These are phyloP conservation scores for Pinus tabuliformis DNA, from an alignment of 75 land plant species.

Conservation along the genomic window DNA sequence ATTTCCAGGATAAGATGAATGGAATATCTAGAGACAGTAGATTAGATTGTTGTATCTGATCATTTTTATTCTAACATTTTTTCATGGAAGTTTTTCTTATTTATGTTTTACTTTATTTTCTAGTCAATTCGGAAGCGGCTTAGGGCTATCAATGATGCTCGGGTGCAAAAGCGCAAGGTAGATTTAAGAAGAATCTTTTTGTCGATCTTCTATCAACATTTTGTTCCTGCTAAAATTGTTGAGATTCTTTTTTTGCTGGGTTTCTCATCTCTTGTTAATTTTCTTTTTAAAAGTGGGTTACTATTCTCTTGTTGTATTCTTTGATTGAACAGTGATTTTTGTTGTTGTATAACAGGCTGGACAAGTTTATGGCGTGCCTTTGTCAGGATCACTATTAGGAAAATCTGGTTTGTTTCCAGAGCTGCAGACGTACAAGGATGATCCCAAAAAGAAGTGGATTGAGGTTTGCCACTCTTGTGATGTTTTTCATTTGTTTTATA, in stretches of 20 bases:
- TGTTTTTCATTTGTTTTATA: not conserved
- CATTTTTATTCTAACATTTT: not conserved
- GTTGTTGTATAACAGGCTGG: constrained; percentile 66
- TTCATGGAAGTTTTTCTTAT: not conserved
- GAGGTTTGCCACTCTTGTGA: constrained; percentile 52
- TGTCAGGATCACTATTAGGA: constrained; percentile 65
- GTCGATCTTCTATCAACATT: not conserved
- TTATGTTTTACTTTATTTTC: constrained; percentile 13
- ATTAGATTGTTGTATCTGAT: not conserved
- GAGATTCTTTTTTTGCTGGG: not conserved
- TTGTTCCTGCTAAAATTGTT: not conserved
- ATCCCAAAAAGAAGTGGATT: constrained; percentile 89
- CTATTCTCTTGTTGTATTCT: not conserved
- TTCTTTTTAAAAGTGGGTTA: not conserved
- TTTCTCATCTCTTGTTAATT: not conserved
- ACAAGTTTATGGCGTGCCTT: constrained; percentile 94
- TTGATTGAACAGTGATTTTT: constrained; percentile 1
- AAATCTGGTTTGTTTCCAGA: constrained; percentile 90
- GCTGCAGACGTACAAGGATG: constrained; percentile 75
- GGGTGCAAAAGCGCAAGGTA: constrained; percentile 94
- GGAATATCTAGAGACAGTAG: not conserved
- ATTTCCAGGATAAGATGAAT: not conserved
- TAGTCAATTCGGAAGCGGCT: constrained; percentile 82
- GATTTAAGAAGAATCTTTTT: not conserved
- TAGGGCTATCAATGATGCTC: constrained; percentile 91